Percentiles rank a stretch among this genome's conserved stretches.
These are phyloP conservation scores for Fusarium sublunatum DNA, from an alignment of 2,329 filamentous ascomycete genomes.

Conservation along the genomic window DNA sequence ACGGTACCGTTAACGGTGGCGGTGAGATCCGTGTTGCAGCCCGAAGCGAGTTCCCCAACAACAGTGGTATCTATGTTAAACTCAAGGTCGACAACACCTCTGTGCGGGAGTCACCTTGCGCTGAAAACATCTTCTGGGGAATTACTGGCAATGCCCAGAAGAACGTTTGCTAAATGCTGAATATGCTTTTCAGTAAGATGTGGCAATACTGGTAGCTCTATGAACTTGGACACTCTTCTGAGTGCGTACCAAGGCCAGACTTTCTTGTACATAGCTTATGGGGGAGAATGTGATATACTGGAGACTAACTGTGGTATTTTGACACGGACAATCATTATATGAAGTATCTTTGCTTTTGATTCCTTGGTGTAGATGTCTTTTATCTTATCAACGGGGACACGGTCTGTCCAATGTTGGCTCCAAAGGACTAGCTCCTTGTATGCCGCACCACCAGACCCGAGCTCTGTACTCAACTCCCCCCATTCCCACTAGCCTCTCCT, in stretches of 20 bases:
- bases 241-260: accelerated
- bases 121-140: conserved; percentile 62
- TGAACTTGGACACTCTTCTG: background rate
- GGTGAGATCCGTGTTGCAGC: conserved; percentile 67
- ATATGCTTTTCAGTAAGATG: background rate
- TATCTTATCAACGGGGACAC: background rate
- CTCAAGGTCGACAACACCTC: conserved; percentile 61
- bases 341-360: too few relatives aligned
- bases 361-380: too few relatives aligned
- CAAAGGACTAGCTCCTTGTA: conserved; percentile 2
- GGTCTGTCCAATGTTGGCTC: background rate
- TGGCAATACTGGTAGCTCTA: background rate
- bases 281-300: background rate
- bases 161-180: conserved; percentile 51
- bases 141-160: conserved; percentile 58
- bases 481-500: background rate
- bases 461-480: conserved; percentile 25
- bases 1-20: conserved; percentile 64
- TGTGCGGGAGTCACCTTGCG: conserved; percentile 66
- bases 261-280: conserved; percentile 7
- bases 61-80: conserved; percentile 61
- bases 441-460: conserved; percentile 27
- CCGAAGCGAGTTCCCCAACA: conserved; percentile 65
- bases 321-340: background rate
- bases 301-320: background rate